Base-by-base conservation (phyloP, 2,329 filamentous ascomycete species). In the Fusarium sp. region DNA sequence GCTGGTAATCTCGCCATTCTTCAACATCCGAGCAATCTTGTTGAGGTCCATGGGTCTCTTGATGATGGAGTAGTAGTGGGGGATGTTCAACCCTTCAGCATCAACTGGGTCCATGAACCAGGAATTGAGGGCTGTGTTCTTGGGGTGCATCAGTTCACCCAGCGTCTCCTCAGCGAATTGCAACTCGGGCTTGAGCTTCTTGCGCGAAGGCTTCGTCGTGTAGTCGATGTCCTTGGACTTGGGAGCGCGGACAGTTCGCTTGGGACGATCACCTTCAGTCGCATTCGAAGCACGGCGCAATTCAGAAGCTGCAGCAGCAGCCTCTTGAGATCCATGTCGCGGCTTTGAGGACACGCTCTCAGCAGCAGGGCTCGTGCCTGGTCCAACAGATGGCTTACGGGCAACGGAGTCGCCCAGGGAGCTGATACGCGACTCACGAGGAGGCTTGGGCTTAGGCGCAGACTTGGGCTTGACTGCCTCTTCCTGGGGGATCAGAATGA, bases 41-140 rank as follows among this genome's bases (percentile, higher is more conserved):
- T 87, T 85, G 51, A 98, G 84, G 78, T 99, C 95, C 95, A 98
- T 99, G 1, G 96, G 96, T 78, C 94, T 93, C 84, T 97, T 98
- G 82, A 99, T 94, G 66, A 98, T 85, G 75, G 91, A 93, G 78
- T 96, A 93, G 78, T 99, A 99, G 25, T 91, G 91, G 1, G 96
- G 96, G 63, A 98, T 98, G 77, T 95, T 94, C 56, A 98, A 84
- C 1, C 94, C 95, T 37, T 98, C 94, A 1, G 96, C 94, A 77
- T 99, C 96, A 21, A 99, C 96, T 0, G 96, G 92, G 10, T 87
- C 82, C 74, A 93, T 83, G 82, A 99, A 99, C 62, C 92, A 90
- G 58, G 86, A 85, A 44, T 93, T 93, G 70, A 90, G 82, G 3
- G 81, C 77, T 58, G 84, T 85, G 77, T 98, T 87, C 78, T 93